phyloP scores from a whole-genome alignment of 1,284 basidiomycete genomes.

The Irpex lacteus region DNA sequence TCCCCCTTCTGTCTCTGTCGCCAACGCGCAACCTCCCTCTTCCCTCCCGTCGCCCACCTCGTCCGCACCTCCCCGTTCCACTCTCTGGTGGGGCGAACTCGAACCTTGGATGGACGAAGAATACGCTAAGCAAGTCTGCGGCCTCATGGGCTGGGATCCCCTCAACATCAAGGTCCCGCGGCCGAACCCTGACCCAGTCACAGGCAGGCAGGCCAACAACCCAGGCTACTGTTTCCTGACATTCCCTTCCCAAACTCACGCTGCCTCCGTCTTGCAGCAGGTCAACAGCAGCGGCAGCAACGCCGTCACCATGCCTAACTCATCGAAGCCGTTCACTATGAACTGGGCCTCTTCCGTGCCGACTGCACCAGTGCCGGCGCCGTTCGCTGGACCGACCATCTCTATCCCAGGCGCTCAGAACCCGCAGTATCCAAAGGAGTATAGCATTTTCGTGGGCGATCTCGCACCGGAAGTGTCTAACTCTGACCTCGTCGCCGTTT shows the following conservation, averaged over 20 bases:
- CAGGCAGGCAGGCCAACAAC: constrained; percentile 70
- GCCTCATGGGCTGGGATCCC: constrained; percentile 77
- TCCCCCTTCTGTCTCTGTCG: constrained; percentile 22
- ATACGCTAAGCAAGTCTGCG: constrained; percentile 80
- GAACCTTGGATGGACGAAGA: constrained; percentile 93
- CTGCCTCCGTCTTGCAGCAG: constrained; percentile 69
- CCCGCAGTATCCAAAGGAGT: constrained; percentile 75
- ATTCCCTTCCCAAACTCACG: constrained; percentile 71
- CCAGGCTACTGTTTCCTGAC: constrained; percentile 86
- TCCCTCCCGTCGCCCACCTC: constrained; percentile 25
- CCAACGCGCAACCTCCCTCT: constrained; percentile 23
- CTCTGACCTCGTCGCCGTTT: constrained; percentile 85
- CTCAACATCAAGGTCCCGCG: constrained; percentile 68
- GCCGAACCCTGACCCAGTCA: constrained; percentile 53
- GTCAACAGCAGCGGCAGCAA: constrained; percentile 47
- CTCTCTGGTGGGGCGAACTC: constrained; percentile 79
- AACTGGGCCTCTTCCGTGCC: constrained; percentile 77
- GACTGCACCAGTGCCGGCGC: constrained; percentile 37
- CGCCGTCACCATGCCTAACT: constrained; percentile 76
- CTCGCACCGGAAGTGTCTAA: constrained; percentile 88
- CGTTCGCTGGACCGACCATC: constrained; percentile 30
- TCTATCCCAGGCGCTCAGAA: constrained; percentile 32
- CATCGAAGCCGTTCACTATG: constrained; percentile 67
- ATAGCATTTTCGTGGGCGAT: constrained; percentile 90
- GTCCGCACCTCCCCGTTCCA: constrained; percentile 26